Percentiles rank a stretch among this genome's conserved stretches.
Conservation (phyloP, 2,329 filamentous ascomycete species). For the Trichoderma koningiopsis region DNA sequence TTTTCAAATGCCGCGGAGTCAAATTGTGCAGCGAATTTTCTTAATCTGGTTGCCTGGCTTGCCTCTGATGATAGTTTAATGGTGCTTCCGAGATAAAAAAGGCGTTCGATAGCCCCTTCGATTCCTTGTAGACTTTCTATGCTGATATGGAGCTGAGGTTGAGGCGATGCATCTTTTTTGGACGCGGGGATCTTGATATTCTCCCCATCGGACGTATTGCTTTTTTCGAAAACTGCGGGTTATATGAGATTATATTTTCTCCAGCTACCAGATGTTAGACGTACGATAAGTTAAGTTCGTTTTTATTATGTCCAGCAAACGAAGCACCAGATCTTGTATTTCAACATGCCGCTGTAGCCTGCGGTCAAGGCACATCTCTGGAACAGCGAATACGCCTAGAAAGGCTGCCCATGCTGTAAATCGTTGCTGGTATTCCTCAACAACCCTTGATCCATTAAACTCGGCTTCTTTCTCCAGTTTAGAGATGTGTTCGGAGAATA, state of each 20-base stretch:
- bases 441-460: not conserved
- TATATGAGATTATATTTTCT: not conserved
- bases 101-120: conserved; percentile 8
- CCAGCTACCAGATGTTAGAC: not conserved
- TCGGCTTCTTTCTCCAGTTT: not conserved
- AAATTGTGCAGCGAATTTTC: not conserved
- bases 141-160: not conserved
- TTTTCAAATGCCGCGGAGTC: not conserved
- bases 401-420: conserved; percentile 24
- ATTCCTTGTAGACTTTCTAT: conserved; percentile 4
- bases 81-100: conserved; percentile 14
- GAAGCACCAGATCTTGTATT: conserved; percentile 21
- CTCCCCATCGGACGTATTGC: too few relatives aligned
- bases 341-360: conserved; percentile 14
- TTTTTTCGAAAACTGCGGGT: not conserved
- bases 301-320: conserved; percentile 14
- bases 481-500: not conserved
- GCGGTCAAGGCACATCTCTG: conserved; percentile 20
- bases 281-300: conserved; percentile 19
- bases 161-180: not conserved
- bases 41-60: not conserved
- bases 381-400: conserved; percentile 17
- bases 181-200: not conserved
- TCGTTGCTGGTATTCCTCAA: conserved; percentile 19
- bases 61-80: conserved; percentile 6